Evolutionary conservation across 495 filamentous ascomycete species (phyloP), one percentile per base, ranked within the genome.

Genomic region (Terfezia boudieri): DNA sequence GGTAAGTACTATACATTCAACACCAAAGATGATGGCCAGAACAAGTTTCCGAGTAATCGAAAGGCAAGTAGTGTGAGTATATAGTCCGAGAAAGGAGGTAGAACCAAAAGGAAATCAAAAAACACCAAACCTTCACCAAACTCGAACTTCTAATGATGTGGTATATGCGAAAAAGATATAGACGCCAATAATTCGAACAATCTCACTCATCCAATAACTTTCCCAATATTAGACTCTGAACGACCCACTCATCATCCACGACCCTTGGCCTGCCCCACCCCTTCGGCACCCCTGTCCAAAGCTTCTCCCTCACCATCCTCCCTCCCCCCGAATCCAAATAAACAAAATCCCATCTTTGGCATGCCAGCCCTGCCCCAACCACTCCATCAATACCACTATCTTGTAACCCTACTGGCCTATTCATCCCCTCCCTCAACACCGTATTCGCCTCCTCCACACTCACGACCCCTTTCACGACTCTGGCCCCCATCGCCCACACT

Each of bases 181-280:
- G 7, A 32, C 26, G 26, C 26, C 26, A 32, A 32, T 7, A 4
- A 32, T 20, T 20, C 26, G 26, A 32, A 32, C 26, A 32, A 32
- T 32, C 26, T 32, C 26, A 46, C 41, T 46, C 41, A 14, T 86
- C 82, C 59, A 84, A 73, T 58, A 94, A 60, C 54, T 76, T 76
- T 6, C 88, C 90, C 53, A 94, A 61, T 58, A 98, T 95, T 57
- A 96, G 68, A 65, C 87, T 95, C 71, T 98, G 92, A 55, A 93
- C 80, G 36, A 96, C 76, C 63, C 85, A 78, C 64, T 96, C 88
- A 68, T 93, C 84, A 36, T 80, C 81, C 49, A 94, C 74, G 56
- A 85, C 64, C 64, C 73, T 75, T 38, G 81, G 69, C 60, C 66
- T 62, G 52, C 70, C 62, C 56, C 55, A 59, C 48, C 60, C 53